These are phyloP conservation scores for Rhodotorula kratochvilovae DNA, from an alignment of 768 basidiomycete genomes.

Conservation along the genomic window DNA sequence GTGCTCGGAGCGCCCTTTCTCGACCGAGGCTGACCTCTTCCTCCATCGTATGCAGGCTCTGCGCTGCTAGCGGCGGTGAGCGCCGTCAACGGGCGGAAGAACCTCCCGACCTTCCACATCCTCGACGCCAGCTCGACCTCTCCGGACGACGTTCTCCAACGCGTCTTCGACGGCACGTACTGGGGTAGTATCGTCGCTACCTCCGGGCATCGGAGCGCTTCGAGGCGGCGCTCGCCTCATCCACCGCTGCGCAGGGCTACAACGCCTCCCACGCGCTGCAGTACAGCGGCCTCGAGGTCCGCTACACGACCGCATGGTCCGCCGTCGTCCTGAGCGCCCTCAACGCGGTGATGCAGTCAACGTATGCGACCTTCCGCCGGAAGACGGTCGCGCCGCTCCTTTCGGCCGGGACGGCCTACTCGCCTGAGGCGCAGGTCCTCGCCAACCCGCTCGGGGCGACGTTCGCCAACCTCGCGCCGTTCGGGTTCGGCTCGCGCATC, in stretches of 20 bases:
- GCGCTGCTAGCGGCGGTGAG: conserved; percentile 10
- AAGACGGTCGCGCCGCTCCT: conserved; percentile 17
- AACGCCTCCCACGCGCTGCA: conserved; percentile 1
- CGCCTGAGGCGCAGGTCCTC: neutral
- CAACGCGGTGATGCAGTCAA: neutral
- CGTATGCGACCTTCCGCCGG: neutral
- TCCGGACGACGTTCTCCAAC: neutral
- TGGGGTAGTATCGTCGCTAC: conserved; percentile 17
- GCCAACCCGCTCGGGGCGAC: conserved; percentile 6
- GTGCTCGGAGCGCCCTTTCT: too few species aligned
- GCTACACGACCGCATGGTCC: conserved; percentile 25
- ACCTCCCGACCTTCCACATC: conserved; percentile 11
- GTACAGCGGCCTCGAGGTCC: conserved; percentile 21
- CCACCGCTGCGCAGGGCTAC: neutral
- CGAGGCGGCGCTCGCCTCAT: neutral
- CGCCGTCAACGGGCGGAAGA: conserved; percentile 3
- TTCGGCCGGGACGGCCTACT: neutral
- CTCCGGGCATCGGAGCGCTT: conserved; percentile 14
- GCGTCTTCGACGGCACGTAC: conserved; percentile 9
- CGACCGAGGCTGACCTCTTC: too few species aligned
- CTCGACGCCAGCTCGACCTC: neutral
- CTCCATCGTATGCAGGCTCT: neutral
- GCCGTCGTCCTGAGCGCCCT: conserved; percentile 9
- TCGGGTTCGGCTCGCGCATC: conserved; percentile 7
- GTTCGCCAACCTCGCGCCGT: conserved; percentile 17